Conservation (phyloP, 768 basidiomycete genomes). For the Psilocybe cyanescens region DNA sequence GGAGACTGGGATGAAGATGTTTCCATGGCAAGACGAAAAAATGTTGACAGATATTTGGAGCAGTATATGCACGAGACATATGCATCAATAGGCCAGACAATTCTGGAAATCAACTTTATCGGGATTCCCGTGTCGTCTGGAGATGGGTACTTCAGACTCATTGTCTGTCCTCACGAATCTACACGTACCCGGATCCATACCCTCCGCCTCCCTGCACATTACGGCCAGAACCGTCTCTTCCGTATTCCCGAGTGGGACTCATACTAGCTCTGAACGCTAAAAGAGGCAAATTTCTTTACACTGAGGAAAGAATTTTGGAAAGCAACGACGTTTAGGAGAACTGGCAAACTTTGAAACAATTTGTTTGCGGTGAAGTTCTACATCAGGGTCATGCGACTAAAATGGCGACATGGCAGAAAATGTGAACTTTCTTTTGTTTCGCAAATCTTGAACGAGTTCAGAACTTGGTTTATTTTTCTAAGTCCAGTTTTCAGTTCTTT, state of each 20-base stretch:
- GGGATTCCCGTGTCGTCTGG: not conserved
- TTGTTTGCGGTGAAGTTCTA: too few relatives aligned
- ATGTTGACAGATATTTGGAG: not conserved
- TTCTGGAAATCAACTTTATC: not conserved
- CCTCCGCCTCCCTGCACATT: not conserved
- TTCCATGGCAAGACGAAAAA: not conserved
- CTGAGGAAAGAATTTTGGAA: too few relatives aligned
- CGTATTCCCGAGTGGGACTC: not conserved
- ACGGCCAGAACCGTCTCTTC: too few relatives aligned
- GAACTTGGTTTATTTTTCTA: too few relatives aligned
- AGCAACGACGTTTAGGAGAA: too few relatives aligned
- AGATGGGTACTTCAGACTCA: not conserved
- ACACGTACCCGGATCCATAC: not conserved
- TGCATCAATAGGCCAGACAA: too few relatives aligned
- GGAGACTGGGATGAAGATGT: not conserved
- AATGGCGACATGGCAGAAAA: too few relatives aligned
- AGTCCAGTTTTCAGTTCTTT: too few relatives aligned
- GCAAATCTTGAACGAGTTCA: too few relatives aligned
- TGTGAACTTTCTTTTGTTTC: too few relatives aligned
- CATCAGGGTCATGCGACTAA: too few relatives aligned
- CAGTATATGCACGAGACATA: not conserved
- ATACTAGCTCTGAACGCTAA: not conserved
- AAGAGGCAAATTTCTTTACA: not conserved
- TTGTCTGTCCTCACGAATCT: not conserved
- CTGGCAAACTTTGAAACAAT: too few relatives aligned